Percentiles rank a stretch among this genome's conserved stretches.
These are phyloP conservation scores for Murraya koenigii DNA, from an alignment of 345 rosid genomes.

Conservation along the genomic window DNA sequence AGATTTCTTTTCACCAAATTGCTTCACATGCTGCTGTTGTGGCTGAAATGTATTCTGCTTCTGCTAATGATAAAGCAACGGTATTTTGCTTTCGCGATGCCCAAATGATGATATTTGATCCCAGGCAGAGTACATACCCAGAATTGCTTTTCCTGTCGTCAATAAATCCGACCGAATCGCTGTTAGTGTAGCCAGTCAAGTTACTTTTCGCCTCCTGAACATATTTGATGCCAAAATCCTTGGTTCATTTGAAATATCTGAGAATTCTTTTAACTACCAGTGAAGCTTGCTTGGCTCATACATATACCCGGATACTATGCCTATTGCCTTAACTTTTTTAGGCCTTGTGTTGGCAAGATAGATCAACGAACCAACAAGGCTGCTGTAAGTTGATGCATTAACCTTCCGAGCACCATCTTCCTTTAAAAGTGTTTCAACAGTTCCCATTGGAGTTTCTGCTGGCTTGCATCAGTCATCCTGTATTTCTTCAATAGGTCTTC, in stretches of 20 bases:
- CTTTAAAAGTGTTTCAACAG: background rate
- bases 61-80: background rate
- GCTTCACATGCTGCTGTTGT: background rate
- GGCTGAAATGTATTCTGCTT: background rate
- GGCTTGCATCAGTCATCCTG: background rate
- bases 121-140: background rate
- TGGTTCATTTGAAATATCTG: background rate
- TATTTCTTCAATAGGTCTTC: background rate
- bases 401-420: background rate
- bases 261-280: background rate
- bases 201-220: background rate
- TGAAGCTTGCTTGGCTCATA: background rate
- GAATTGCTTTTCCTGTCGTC: no score
- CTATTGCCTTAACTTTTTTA: background rate
- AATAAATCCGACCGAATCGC: slow-evolving; percentile 4
- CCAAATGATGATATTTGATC: background rate
- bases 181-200: background rate
- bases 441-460: background rate
- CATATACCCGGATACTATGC: background rate
- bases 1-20: slow-evolving; percentile 10
- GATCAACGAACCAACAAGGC: background rate
- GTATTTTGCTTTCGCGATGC: background rate
- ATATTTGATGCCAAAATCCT: background rate
- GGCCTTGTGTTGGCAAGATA: slow-evolving; percentile 9
- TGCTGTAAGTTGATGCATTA: background rate